Percentiles rank a stretch among this genome's conserved stretches.
phyloP scores from a whole-genome alignment of 2,329 filamentous ascomycete genomes.

The Paracoccidioides lutzii region DNA sequence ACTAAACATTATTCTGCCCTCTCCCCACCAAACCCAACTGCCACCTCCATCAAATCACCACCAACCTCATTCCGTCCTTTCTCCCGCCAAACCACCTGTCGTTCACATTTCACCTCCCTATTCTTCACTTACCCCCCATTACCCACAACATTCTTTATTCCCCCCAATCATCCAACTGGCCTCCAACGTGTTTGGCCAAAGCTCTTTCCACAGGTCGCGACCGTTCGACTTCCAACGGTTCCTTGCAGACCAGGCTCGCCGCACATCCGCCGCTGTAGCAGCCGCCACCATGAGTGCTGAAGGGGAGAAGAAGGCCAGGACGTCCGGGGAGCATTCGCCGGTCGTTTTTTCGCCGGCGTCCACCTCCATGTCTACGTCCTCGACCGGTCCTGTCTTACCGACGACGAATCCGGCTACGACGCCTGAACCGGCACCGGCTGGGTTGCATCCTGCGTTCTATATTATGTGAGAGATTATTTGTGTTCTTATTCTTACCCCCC shows the following conservation, averaged over 20 bases:
- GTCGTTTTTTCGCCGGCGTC: constrained; percentile 2
- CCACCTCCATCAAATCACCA: too few species aligned
- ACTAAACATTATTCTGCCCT: too few species aligned
- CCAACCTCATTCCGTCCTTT: too few species aligned
- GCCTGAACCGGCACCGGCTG: constrained; percentile 48
- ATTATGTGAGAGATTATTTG: constrained; percentile 42
- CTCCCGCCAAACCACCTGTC: too few species aligned
- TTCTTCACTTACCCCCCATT: constrained; percentile 5
- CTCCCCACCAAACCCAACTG: too few species aligned
- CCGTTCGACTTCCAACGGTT: constrained; percentile 38
- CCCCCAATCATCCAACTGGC: constrained; percentile 22
- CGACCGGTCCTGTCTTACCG: constrained; percentile 47
- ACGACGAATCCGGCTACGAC: constrained; percentile 72
- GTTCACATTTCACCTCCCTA: neutral
- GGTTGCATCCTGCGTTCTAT: constrained; percentile 73
- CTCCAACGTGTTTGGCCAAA: constrained; percentile 32
- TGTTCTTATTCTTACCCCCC: neutral
- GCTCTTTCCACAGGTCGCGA: constrained; percentile 29
- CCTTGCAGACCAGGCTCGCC: constrained; percentile 28
- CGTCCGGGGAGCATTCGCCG: constrained; percentile 55
- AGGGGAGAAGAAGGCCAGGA: constrained; percentile 63
- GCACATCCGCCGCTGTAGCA: constrained; percentile 25
- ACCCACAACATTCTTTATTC: constrained; percentile 6
- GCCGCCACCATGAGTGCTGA: constrained; percentile 45
- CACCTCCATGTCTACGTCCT: neutral